phyloP scores from a whole-genome alignment of 2,329 filamentous ascomycete genomes.

The Fusarium fracticaudum region DNA sequence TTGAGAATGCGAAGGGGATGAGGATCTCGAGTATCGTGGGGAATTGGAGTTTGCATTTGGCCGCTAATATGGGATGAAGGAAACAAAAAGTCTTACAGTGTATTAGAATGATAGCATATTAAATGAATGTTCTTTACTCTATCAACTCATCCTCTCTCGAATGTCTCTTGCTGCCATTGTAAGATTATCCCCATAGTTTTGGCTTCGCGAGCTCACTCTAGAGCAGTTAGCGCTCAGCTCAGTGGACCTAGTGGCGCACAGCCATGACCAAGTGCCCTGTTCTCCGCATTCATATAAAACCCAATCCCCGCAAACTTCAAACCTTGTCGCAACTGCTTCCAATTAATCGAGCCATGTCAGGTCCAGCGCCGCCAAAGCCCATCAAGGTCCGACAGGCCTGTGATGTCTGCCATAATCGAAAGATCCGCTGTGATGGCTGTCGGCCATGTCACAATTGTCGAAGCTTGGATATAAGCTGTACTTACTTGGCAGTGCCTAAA shows the following conservation, averaged over 20 bases:
- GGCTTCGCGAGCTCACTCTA: not conserved
- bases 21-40: not conserved
- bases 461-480: slow-evolving; percentile 31
- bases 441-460: slow-evolving; percentile 43
- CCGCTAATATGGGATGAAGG: fast-evolving
- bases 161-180: not conserved
- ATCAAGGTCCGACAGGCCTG: slow-evolving; percentile 40
- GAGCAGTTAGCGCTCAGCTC: not conserved
- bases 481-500: slow-evolving; percentile 45
- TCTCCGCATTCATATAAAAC: slow-evolving; percentile 17
- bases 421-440: slow-evolving; percentile 44
- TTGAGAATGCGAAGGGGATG: not conserved
- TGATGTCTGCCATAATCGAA: slow-evolving; percentile 44
- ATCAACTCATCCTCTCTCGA: fast-evolving
- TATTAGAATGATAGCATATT: not conserved
- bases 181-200: too few species aligned
- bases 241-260: not conserved
- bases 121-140: not conserved
- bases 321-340: not conserved
- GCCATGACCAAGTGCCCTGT: not conserved
- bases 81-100: not conserved
- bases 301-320: slow-evolving; percentile 10
- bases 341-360: not conserved
- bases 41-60: not conserved
- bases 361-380: not conserved